phyloP scores from a whole-genome alignment of 1,284 basidiomycete genomes.

The Cryptococcus deneoformans region DNA sequence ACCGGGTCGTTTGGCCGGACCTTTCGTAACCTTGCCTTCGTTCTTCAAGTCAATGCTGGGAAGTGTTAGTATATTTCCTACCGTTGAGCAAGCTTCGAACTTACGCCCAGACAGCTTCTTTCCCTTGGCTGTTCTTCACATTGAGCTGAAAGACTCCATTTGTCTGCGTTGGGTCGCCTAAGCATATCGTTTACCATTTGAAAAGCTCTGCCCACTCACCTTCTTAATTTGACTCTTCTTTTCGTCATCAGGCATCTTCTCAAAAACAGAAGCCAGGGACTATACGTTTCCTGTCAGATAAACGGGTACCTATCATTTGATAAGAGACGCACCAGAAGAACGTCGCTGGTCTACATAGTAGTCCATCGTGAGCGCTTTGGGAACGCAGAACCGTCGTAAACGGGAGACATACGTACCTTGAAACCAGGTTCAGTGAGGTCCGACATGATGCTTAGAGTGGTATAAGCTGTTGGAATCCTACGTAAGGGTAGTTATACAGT shows the following conservation, averaged over 20 bases:
- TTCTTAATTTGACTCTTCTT: constrained; percentile 81
- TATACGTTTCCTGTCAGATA: constrained; percentile 9
- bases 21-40: constrained; percentile 75
- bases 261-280: constrained; percentile 62
- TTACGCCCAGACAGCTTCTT: constrained; percentile 67
- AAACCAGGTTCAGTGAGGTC: constrained; percentile 50
- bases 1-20: constrained; percentile 59
- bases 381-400: not conserved
- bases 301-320: too few species aligned
- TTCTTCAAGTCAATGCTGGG: constrained; percentile 93
- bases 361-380: not conserved
- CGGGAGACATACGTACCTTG: constrained; percentile 33
- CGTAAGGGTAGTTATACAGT: too few species aligned
- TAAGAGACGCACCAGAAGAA: too few species aligned
- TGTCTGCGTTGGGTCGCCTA: constrained; percentile 56
- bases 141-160: constrained; percentile 89
- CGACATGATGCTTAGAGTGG: constrained; percentile 27
- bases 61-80: not conserved
- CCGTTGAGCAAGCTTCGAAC: constrained; percentile 3
- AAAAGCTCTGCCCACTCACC: constrained; percentile 51
- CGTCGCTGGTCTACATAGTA: constrained; percentile 62
- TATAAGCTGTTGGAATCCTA: not conserved
- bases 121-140: constrained; percentile 71
- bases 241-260: constrained; percentile 65
- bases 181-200: not conserved